Evolutionary conservation across 257 asterid genomes (phyloP).

Genomic region (Datura wrightii): DNA sequence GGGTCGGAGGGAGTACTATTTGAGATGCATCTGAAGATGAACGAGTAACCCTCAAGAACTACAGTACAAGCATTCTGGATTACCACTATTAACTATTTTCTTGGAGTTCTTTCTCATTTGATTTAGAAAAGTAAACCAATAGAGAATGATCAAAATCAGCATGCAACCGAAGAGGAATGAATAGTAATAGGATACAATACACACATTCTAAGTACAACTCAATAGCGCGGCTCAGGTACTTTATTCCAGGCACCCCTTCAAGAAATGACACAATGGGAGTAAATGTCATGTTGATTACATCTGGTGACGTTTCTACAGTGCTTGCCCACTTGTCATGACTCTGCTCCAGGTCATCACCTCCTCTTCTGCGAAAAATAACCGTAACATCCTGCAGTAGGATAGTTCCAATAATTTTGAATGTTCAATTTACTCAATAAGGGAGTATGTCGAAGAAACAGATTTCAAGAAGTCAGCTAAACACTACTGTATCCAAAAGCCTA

Average conservation of each 20-base stretch:
- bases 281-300: slow-evolving; percentile 95
- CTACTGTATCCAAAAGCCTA: slow-evolving; percentile 24
- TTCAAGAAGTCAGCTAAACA: not conserved
- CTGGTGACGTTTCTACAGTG: slow-evolving; percentile 92
- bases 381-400: slow-evolving; percentile 86
- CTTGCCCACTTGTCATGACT: slow-evolving; percentile 90
- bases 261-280: slow-evolving; percentile 86
- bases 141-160: slow-evolving; percentile 1
- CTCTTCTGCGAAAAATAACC: slow-evolving; percentile 97
- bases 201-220: slow-evolving; percentile 93
- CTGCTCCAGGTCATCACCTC: slow-evolving; percentile 99
- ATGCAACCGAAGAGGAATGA: not conserved
- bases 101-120: not conserved
- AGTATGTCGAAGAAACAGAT: not conserved
- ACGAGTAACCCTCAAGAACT: not conserved
- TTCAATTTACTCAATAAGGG: not conserved
- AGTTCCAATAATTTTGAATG: slow-evolving; percentile 19
- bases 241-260: slow-evolving; percentile 87
- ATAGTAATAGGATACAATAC: slow-evolving; percentile 34
- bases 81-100: slow-evolving; percentile 23
- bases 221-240: slow-evolving; percentile 85
- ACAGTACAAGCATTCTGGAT: slow-evolving; percentile 3
- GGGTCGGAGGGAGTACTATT: not conserved
- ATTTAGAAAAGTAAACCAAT: slow-evolving; percentile 4
- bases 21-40: slow-evolving; percentile 6